Percentiles rank a stretch among this genome's conserved stretches.
Evolutionary conservation across 108 stramenopile species (phyloP).

Genomic region (Pseudonitzschia delicatissima): DNA sequence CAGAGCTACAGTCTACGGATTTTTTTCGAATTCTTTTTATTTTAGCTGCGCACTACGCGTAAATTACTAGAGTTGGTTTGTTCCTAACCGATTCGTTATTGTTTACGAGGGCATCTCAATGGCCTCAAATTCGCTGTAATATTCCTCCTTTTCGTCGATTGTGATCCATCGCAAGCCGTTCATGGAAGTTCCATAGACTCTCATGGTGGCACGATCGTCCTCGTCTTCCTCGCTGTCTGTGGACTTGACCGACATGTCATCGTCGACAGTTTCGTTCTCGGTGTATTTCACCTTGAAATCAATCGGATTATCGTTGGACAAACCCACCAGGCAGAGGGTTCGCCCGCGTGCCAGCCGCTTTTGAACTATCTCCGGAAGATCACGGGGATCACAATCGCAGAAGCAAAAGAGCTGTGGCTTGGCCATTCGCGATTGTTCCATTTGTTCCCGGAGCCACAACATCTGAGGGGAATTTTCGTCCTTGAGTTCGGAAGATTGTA

Average conservation of each 20-base stretch:
- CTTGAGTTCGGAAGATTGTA: conserved; percentile 37
- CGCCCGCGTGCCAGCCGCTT: conserved; percentile 62
- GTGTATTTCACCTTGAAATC: conserved; percentile 17
- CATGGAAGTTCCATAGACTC: conserved; percentile 41
- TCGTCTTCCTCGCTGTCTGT: conserved; percentile 59
- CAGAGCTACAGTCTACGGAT: no score
- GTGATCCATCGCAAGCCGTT: conserved; percentile 63
- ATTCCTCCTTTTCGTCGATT: conserved; percentile 47
- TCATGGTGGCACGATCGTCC: conserved; percentile 49
- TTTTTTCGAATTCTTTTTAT: no score
- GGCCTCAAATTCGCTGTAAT: conserved; percentile 25
- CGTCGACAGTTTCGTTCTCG: conserved; percentile 35
- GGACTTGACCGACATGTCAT: conserved; percentile 56
- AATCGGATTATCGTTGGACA: conserved; percentile 12
- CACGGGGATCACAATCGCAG: conserved; percentile 68
- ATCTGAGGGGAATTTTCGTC: conserved; percentile 33
- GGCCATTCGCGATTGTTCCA: conserved; percentile 76
- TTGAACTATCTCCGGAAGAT: conserved; percentile 36
- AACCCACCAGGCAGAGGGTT: conserved; percentile 41
- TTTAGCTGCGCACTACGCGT: no score
- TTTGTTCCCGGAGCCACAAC: conserved; percentile 70
- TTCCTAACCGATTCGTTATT: no score
- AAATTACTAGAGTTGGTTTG: no score
- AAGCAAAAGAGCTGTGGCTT: conserved; percentile 70
- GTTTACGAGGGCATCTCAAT: conserved; percentile 8